These are phyloP conservation scores for Scortechinia acanthostroma DNA, from an alignment of 2,329 filamentous ascomycete genomes.

Conservation along the genomic window DNA sequence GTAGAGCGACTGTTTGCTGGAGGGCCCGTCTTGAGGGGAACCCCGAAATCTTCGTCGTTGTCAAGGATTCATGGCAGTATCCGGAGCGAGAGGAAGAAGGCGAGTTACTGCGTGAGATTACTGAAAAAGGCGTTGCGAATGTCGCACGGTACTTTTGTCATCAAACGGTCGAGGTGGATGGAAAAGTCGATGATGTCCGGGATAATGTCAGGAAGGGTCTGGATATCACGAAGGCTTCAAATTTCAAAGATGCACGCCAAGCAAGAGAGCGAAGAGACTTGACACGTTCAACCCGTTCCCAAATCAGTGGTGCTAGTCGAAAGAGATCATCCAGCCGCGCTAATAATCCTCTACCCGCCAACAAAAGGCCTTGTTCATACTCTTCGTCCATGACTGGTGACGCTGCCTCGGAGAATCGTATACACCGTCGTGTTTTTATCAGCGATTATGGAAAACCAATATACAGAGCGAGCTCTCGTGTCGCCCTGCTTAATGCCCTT, in stretches of 20 bases:
- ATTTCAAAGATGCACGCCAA: too few relatives aligned
- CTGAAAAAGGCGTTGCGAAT: constrained; percentile 14
- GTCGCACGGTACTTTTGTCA: constrained; percentile 18
- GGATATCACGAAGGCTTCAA: constrained; percentile 9
- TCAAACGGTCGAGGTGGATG: constrained; percentile 15
- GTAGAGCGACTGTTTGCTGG: constrained; percentile 23
- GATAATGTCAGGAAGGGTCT: constrained; percentile 20
- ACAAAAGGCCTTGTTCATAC: too few relatives aligned
- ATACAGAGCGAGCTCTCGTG: constrained; percentile 6
- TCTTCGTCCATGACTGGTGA: neutral
- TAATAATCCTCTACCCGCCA: too few relatives aligned
- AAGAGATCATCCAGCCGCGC: too few relatives aligned
- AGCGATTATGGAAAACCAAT: constrained; percentile 7
- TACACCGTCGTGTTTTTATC: constrained; percentile 8
- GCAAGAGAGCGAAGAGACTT: too few relatives aligned
- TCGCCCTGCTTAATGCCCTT: constrained; percentile 6
- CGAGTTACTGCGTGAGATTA: constrained; percentile 18
- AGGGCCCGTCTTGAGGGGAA: constrained; percentile 19
- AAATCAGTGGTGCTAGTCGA: too few relatives aligned
- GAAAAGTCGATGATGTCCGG: constrained; percentile 22
- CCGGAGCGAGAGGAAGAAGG: constrained; percentile 20
- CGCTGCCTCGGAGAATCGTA: constrained; percentile 5
- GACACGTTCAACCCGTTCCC: neutral
- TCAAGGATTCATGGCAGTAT: constrained; percentile 25
- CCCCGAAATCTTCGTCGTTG: constrained; percentile 13